Evolutionary conservation across 2,329 filamentous ascomycete genomes (phyloP), one percentile per base, ranked within the genome.

Genomic region (Fusarium sp.): DNA sequence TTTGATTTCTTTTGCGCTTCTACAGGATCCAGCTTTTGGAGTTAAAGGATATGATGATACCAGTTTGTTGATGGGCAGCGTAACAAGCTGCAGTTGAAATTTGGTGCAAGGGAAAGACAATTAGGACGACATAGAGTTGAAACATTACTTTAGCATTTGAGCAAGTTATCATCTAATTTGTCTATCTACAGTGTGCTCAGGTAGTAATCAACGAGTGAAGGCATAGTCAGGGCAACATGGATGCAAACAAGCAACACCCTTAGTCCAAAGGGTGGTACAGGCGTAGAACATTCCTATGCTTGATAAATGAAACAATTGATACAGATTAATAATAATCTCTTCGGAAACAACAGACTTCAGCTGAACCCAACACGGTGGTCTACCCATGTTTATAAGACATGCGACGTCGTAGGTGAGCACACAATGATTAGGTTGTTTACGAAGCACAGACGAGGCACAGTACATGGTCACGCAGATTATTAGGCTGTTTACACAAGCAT

Each of bases 291-390:
- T 47, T 54, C 40, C 35, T 31, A 13, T 9, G 26, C 19, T 25
- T 26, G 44, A 36, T 22, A 11, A 39, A 22, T 38, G 34, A 48
- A 19, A 55, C 39, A 41, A 42, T 39, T 36, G 26, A 55, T 44
- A n/a, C 24, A 41, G 12, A 44, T 49, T 36, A 28, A 56, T 19
- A 28, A 44, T 55, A 25, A 40, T 15, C 34, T 29, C 22, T 24
- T 53, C 59, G 59, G 52, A 61, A 62, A 48, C 48, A 48, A 45
- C 47, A 32, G 51, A 62, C 38, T 22, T 38, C 40, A 40, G 25
- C 19, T 50, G 61, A 28, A 36, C 34, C 43, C 58, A 65, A 47
- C 26, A n/a, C 15, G 22, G 35, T 34, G 42, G 51, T 46, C 52
- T 25, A 36, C 45, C 45, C 44, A 50, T 61, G 50, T 12, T 12